Conservation (phyloP, 225 moss, liverwort and hornwort genomes). For the Thuidium tamariscinum region DNA sequence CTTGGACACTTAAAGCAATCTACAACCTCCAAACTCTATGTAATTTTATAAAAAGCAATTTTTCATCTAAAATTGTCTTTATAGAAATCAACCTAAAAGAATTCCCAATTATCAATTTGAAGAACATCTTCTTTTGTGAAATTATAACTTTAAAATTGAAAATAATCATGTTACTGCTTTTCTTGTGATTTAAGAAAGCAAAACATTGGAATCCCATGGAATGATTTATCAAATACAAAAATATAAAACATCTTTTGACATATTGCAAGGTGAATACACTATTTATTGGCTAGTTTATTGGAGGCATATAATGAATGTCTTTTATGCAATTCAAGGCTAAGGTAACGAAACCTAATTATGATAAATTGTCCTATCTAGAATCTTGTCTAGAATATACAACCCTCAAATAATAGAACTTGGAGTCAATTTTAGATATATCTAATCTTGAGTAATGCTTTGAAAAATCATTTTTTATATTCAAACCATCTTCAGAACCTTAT, state of each 20-base stretch:
- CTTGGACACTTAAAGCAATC: too few relatives aligned
- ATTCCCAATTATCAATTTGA: too few relatives aligned
- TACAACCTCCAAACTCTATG: too few relatives aligned
- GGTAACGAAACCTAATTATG: rapidly evolving
- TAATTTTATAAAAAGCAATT: too few relatives aligned
- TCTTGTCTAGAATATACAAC: background rate
- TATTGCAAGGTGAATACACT: background rate
- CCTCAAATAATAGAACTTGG: background rate
- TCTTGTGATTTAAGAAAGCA: background rate
- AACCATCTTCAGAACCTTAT: background rate
- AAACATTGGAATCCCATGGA: background rate
- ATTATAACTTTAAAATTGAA: too few relatives aligned
- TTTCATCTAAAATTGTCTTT: too few relatives aligned
- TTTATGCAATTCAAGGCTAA: background rate
- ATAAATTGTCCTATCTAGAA: rapidly evolving
- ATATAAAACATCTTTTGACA: background rate
- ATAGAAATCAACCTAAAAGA: too few relatives aligned
- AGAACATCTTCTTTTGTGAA: too few relatives aligned
- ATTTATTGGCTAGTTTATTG: too few relatives aligned
- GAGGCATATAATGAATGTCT: background rate
- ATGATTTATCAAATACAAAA: rapidly evolving
- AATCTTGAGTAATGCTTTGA: background rate
- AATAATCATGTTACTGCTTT: too few relatives aligned
- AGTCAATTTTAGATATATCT: rapidly evolving
- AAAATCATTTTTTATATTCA: background rate